These are phyloP conservation scores for Schizonepeta tenuifolia DNA, from an alignment of 257 asterid genomes.

Conservation along the genomic window DNA sequence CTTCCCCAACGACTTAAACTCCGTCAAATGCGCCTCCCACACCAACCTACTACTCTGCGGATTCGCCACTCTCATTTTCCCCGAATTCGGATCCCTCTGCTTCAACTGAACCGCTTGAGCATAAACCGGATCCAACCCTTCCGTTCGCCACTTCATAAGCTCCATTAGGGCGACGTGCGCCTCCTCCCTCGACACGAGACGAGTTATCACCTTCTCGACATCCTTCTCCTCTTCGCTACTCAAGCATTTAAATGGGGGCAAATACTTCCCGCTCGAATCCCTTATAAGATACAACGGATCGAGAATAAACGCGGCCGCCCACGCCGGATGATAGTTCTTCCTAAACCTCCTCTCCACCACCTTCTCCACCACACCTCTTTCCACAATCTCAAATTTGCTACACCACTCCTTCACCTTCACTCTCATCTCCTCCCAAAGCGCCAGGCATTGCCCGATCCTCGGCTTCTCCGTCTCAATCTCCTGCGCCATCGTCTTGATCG, in stretches of 20 bases:
- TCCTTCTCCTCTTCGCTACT: constrained; percentile 90
- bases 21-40: constrained; percentile 87
- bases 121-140: constrained; percentile 92
- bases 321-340: constrained; percentile 91
- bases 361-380: constrained; percentile 71
- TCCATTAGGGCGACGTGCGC: constrained; percentile 97
- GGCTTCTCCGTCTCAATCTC: constrained; percentile 85
- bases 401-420: constrained; percentile 83
- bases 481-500: constrained; percentile 64
- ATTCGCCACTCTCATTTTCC: constrained; percentile 83
- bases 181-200: constrained; percentile 85
- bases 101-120: constrained; percentile 94
- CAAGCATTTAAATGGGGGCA: constrained; percentile 90
- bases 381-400: constrained; percentile 62
- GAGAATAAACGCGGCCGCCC: constrained; percentile 94
- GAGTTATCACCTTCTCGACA: constrained; percentile 79
- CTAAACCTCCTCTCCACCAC: constrained; percentile 65
- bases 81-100: constrained; percentile 79
- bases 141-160: constrained; percentile 99
- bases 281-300: constrained; percentile 81
- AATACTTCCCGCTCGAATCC: constrained; percentile 85
- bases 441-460: constrained; percentile 84
- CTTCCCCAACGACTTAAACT: constrained; percentile 73
- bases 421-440: constrained; percentile 88
- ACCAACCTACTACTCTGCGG: constrained; percentile 95